Evolutionary conservation across 208 protist genomes (phyloP), one percentile per base, ranked within the genome.

Genomic region (Angomonas desouzai): DNA sequence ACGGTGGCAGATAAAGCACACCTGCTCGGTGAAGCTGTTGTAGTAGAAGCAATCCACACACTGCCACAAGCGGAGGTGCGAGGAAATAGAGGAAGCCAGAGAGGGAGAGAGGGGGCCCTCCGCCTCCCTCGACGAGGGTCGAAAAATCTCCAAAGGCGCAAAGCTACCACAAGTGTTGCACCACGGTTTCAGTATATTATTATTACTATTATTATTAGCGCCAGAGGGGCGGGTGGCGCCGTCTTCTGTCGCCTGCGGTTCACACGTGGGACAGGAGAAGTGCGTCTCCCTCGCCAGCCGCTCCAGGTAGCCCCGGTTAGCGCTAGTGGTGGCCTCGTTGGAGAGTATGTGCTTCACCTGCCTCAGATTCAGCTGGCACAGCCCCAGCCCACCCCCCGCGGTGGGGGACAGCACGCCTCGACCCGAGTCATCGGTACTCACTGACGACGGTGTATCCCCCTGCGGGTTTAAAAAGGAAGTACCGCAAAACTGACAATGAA

Each of bases 131-230:
- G 45, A 51, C 20, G 45, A 51, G 45, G 45, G 18, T 38, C 57
- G 36, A 22, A 60, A 29, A 53, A 45, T 36, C 1, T 64, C 62
- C 53, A 55, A 48, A 10, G 55, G 43, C 48, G 61, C 66, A 2
- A 82, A 63, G 20, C 70, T 72, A 10, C 76, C 76, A 49, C 76
- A 82, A 10, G 51, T 22, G 18, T 61, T 20, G 55, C 76, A 82
- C 76, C 76, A 82, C 49, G 76, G 76, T 20, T 69, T 62, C 4
- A 82, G 55, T 45, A 83, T 56, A n/a, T 68, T 51, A 51, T 51
- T 51, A 51, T 51, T 51, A 51, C n/a, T 51, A 27, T 51, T 13
- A 51, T 51, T 51, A 27, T 23, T 13, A 51, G 4, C n/a, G 20
- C 13, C 13, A 40, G n/a, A n/a, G n/a, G n/a, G n/a, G n/a, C n/a